These are phyloP conservation scores for Thielaviopsis ethacetica DNA, from an alignment of 2,329 filamentous ascomycete species.

Conservation along the genomic window DNA sequence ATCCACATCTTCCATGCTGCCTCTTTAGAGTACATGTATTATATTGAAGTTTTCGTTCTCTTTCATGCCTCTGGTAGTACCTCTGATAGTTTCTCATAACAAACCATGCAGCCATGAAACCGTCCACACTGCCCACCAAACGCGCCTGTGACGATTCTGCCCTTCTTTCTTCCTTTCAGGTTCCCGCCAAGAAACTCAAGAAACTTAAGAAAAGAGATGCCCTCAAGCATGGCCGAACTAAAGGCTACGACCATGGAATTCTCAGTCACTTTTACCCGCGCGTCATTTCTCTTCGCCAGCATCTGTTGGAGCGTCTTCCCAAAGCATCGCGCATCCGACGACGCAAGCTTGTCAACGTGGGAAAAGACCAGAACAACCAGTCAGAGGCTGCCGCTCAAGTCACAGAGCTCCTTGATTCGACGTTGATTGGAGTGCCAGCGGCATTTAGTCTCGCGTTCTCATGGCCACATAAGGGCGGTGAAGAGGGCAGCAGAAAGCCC, in stretches of 20 bases:
- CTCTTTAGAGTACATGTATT: too few relatives aligned
- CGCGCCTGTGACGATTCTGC: neutral
- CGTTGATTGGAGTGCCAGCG: constrained; percentile 7
- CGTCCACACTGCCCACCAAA: neutral
- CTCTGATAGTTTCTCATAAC: neutral
- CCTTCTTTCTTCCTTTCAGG: neutral
- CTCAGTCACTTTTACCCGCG: constrained; percentile 39
- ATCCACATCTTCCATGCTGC: neutral
- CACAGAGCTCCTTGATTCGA: constrained; percentile 11
- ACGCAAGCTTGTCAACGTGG: constrained; percentile 36
- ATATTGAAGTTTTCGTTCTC: too few relatives aligned
- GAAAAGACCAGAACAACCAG: constrained; percentile 21
- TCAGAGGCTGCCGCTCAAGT: constrained; percentile 13
- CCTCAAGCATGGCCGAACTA: neutral
- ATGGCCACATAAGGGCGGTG: neutral
- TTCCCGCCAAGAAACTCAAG: neutral
- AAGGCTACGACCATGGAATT: neutral
- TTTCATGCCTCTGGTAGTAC: neutral
- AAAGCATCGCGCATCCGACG: constrained; percentile 45
- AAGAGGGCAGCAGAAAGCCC: neutral
- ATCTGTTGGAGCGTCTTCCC: constrained; percentile 51
- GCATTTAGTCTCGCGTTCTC: neutral
- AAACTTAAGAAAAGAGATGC: neutral
- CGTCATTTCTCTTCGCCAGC: constrained; percentile 52
- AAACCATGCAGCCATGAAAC: neutral